Evolutionary conservation across 2,329 filamentous ascomycete genomes (phyloP).

Genomic region (Ascosphaera apis): DNA sequence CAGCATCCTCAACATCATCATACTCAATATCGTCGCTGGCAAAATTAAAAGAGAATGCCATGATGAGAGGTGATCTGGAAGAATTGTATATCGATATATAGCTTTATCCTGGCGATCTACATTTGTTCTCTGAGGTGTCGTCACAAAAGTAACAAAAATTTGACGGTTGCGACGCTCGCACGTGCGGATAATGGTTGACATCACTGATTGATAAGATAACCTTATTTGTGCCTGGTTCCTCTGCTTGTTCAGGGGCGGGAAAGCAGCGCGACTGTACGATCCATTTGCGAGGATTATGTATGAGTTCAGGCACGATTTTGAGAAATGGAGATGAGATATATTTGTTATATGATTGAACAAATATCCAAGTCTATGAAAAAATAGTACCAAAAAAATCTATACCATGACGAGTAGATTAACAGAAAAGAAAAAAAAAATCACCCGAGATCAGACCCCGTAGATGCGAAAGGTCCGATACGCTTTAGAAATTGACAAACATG

Average conservation of each 20-base stretch:
- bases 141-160: not conserved
- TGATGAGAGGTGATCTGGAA: not conserved
- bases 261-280: too few relatives aligned
- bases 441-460: too few relatives aligned
- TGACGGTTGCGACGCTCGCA: not conserved
- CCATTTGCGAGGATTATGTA: too few relatives aligned
- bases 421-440: not conserved
- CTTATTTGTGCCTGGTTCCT: not conserved
- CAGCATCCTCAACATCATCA: slow-evolving; percentile 18
- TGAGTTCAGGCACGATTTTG: too few relatives aligned
- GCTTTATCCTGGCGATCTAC: too few relatives aligned
- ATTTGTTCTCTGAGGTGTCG: too few relatives aligned
- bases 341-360: too few relatives aligned
- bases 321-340: too few relatives aligned
- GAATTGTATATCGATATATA: not conserved
- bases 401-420: not conserved
- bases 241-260: too few relatives aligned
- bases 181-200: not conserved
- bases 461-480: too few relatives aligned
- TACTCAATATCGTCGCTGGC: slow-evolving; percentile 34
- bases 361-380: too few relatives aligned
- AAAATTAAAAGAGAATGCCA: slow-evolving; percentile 33
- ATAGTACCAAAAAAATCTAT: not conserved
- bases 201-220: not conserved
- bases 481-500: too few relatives aligned